phyloP scores from a whole-genome alignment of 768 basidiomycete genomes.

The Chlorophyllum brunneum region DNA sequence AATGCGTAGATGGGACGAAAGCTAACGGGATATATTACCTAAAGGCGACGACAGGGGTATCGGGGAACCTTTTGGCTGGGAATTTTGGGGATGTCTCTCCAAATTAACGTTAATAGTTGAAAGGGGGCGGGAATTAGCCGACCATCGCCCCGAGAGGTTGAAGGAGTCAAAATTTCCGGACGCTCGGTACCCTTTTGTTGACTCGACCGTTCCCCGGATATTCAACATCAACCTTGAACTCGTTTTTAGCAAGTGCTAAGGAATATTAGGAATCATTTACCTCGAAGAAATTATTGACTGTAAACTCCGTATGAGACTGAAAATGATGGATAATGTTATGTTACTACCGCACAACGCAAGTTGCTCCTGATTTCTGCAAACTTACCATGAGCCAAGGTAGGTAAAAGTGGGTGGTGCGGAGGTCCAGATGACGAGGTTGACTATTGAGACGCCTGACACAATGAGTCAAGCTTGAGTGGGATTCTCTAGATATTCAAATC shows the following conservation, averaged over 20 bases:
- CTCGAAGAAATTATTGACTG: conserved; percentile 5
- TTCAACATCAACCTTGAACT: conserved; percentile 4
- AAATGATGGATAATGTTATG: too few relatives aligned
- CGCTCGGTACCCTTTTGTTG: neutral
- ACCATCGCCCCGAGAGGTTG: neutral
- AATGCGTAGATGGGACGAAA: too few relatives aligned
- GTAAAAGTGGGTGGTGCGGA: neutral
- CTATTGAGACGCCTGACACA: neutral
- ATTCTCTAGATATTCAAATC: neutral
- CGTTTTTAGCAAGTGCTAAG: neutral
- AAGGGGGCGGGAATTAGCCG: too few relatives aligned
- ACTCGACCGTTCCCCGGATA: neutral
- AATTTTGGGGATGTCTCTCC: too few relatives aligned
- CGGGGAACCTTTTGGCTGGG: too few relatives aligned
- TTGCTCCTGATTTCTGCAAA: neutral
- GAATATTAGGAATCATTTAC: neutral
- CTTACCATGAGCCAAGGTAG: conserved; percentile 4
- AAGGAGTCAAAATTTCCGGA: conserved; percentile 6
- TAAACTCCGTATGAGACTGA: conserved; percentile 4
- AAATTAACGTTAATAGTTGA: too few relatives aligned
- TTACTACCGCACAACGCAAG: too few relatives aligned
- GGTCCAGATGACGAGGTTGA: conserved; percentile 1
- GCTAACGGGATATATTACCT: too few relatives aligned
- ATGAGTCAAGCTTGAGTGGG: neutral
- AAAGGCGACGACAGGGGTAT: too few relatives aligned